Conservation (phyloP, 2,329 filamentous ascomycete genomes). For the Dothideomycetidae sp. region DNA sequence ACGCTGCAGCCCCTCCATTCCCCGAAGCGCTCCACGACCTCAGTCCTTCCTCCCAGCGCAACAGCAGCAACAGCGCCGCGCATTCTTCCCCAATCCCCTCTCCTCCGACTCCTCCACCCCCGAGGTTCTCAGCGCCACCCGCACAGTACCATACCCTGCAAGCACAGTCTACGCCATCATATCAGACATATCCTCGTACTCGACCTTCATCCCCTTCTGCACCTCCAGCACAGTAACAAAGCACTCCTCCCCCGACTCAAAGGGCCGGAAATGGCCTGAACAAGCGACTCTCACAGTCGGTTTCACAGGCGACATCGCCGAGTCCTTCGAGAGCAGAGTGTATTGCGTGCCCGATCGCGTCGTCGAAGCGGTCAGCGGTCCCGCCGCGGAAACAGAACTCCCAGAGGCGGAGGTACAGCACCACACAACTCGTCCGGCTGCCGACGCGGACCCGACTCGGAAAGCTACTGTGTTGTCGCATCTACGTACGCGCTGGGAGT, state of each 20-base stretch:
- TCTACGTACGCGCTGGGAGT: conserved; percentile 55
- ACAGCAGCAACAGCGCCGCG: too few species aligned
- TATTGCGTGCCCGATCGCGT: conserved; percentile 58
- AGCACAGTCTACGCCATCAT: conserved; percentile 67
- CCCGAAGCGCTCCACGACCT: too few species aligned
- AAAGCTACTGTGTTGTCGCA: conserved; percentile 44
- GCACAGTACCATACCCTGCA: conserved; percentile 62
- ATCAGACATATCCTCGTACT: conserved; percentile 75
- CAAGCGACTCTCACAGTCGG: conserved; percentile 70
- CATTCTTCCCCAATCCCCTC: not conserved
- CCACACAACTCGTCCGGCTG: conserved; percentile 23
- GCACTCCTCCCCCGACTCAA: conserved; percentile 37
- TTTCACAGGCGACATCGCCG: conserved; percentile 66
- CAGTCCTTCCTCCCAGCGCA: too few species aligned
- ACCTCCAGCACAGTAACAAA: conserved; percentile 59
- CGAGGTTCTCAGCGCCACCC: conserved; percentile 57
- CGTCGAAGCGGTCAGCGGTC: conserved; percentile 64
- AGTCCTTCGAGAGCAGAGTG: conserved; percentile 68
- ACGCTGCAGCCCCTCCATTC: too few species aligned
- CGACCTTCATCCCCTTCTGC: conserved; percentile 84
- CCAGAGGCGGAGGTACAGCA: conserved; percentile 27
- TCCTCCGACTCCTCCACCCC: conserved; percentile 35
- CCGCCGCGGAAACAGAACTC: conserved; percentile 33
- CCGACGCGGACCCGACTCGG: conserved; percentile 22
- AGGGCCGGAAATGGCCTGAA: conserved; percentile 48